phyloP scores from a whole-genome alignment of 164 flowering plant species.

The Dillenia suffruticosa region DNA sequence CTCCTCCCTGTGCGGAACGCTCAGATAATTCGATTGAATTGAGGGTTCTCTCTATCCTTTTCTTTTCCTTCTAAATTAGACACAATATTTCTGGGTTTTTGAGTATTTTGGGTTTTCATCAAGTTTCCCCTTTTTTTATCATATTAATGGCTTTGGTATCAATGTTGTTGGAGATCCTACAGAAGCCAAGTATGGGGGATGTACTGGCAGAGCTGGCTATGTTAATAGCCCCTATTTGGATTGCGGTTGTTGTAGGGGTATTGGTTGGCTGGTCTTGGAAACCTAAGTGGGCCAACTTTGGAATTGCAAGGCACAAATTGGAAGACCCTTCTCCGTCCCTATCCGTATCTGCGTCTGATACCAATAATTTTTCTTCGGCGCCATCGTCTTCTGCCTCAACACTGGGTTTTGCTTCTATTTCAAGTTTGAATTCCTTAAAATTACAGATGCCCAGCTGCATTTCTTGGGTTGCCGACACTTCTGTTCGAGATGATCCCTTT shows the following conservation, averaged over 20 bases:
- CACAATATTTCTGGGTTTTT: background rate
- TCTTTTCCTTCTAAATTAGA: background rate
- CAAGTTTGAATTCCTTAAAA: conserved; percentile 41
- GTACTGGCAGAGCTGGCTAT: conserved; percentile 38
- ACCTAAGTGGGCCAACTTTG: conserved; percentile 67
- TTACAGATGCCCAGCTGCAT: conserved; percentile 43
- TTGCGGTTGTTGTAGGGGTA: conserved; percentile 64
- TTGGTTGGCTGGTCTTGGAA: conserved; percentile 86
- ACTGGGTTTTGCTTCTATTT: conserved; percentile 16
- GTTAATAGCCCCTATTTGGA: conserved; percentile 57
- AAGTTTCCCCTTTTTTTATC: background rate
- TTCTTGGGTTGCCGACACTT: conserved; percentile 37
- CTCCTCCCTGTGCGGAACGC: conserved; percentile 23
- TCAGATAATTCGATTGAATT: conserved; percentile 28
- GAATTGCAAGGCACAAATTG: conserved; percentile 25
- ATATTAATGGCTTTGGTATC: conserved; percentile 39
- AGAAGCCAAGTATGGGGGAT: conserved; percentile 39
- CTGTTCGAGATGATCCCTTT: conserved; percentile 17
- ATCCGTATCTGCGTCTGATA: too few relatives aligned
- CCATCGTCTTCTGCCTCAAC: conserved; percentile 3
- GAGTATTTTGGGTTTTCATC: background rate
- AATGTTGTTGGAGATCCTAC: conserved; percentile 43
- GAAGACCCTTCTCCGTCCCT: conserved; percentile 9
- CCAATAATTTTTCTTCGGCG: background rate
- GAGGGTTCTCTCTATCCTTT: conserved; percentile 29